Conservation (phyloP, 306 rosid genomes). For the Rosa lucieae region DNA sequence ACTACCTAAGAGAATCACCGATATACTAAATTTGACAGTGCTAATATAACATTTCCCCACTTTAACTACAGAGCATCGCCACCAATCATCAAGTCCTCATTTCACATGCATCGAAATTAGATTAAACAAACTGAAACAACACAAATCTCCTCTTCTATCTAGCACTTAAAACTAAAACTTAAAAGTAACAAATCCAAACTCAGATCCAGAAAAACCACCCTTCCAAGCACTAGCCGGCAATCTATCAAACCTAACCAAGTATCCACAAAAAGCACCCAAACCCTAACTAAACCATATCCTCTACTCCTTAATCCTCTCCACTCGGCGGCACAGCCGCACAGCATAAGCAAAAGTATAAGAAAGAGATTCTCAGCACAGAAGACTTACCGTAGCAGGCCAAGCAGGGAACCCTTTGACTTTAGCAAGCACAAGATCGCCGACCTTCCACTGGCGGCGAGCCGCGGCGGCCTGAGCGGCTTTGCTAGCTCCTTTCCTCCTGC, state of each 20-base stretch:
- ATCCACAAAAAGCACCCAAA: conserved; percentile 23
- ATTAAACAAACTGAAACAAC: not conserved
- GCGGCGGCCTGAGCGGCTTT: conserved; percentile 86
- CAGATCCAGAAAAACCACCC: conserved; percentile 34
- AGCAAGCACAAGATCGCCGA: conserved; percentile 97
- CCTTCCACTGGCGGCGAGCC: conserved; percentile 84
- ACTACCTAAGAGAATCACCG: not conserved
- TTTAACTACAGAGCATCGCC: not conserved
- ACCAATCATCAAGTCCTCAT: not conserved
- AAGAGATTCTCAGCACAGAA: not conserved
- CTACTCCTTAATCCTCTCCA: not conserved
- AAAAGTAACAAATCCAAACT: conserved; percentile 3
- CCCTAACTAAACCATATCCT: conserved; percentile 23
- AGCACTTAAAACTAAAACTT: not conserved
- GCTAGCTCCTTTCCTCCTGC: conserved; percentile 68
- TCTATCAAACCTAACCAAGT: conserved; percentile 20
- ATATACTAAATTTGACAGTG: not conserved
- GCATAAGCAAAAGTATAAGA: not conserved
- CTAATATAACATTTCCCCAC: not conserved
- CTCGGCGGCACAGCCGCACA: not conserved
- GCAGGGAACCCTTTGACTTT: conserved; percentile 96
- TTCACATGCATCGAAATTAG: not conserved
- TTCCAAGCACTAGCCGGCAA: conserved; percentile 8
- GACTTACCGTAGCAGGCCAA: conserved; percentile 91
- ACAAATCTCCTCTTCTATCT: not conserved